A percentile compares a stretch with the other conserved stretches of the same genome.
Conservation (phyloP, 441 rosid species). For the Brassica balearica region DNA sequence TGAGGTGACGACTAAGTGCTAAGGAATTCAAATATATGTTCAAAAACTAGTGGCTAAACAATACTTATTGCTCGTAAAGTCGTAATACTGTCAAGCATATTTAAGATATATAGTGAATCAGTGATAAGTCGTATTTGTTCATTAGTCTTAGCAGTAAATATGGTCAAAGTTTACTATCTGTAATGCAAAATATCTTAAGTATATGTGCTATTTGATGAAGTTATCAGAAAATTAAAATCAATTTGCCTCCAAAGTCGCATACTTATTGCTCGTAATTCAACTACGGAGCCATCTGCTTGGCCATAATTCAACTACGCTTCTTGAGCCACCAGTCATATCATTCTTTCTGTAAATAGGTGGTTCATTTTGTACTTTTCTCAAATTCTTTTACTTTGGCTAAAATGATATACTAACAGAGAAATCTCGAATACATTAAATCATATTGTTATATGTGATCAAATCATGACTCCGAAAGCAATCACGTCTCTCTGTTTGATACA, state of each 20-base stretch:
- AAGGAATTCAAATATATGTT: neutral
- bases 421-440: no score
- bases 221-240: neutral
- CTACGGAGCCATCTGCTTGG: neutral
- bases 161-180: neutral
- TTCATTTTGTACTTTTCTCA: neutral
- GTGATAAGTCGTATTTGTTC: neutral
- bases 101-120: neutral
- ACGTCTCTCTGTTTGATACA: neutral
- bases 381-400: neutral
- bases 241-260: neutral
- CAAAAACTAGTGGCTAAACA: slow-evolving; percentile 1
- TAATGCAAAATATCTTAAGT: neutral
- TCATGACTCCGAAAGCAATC: no score
- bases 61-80: neutral
- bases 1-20: neutral
- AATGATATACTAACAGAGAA: no score
- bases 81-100: neutral
- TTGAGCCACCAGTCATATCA: neutral
- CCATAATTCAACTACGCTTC: slow-evolving; percentile 4
- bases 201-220: neutral
- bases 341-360: neutral
- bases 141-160: neutral
- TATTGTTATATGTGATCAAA: no score
- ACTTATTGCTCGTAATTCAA: neutral